Evolutionary conservation across 176 grass and related monocot genomes (phyloP).

Genomic region (Carex littledalei): DNA sequence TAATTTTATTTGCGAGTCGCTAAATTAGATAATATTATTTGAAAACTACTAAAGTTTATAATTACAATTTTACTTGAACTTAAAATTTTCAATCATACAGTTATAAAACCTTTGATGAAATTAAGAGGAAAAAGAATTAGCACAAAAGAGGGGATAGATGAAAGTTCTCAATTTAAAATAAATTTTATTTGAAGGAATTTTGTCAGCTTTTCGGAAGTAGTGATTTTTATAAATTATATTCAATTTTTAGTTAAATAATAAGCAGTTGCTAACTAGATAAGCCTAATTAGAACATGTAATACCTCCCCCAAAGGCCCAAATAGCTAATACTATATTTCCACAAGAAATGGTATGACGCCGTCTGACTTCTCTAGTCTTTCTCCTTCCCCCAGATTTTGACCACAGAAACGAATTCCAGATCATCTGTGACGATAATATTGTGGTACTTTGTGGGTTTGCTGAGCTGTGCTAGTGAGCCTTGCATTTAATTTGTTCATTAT

Average conservation of each 20-base stretch:
- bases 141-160: background rate
- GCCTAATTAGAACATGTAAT: background rate
- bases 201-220: background rate
- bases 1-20: too few relatives aligned
- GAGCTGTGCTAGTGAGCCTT: background rate
- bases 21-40: too few relatives aligned
- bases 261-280: background rate
- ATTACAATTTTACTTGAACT: background rate
- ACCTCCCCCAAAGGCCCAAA: constrained; percentile 6
- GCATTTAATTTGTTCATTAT: background rate
- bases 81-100: background rate
- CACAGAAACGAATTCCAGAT: background rate
- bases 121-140: background rate
- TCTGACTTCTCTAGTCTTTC: background rate
- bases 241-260: background rate
- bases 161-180: background rate
- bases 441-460: background rate
- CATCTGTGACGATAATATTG: background rate
- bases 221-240: background rate
- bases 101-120: background rate
- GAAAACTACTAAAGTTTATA: too few relatives aligned
- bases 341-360: background rate
- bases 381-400: constrained; percentile 22
- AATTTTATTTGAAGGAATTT: background rate
- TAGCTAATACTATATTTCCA: background rate